Conservation (phyloP, 1,139 yeast genomes). For the Hyphopichia khmerensis region DNA sequence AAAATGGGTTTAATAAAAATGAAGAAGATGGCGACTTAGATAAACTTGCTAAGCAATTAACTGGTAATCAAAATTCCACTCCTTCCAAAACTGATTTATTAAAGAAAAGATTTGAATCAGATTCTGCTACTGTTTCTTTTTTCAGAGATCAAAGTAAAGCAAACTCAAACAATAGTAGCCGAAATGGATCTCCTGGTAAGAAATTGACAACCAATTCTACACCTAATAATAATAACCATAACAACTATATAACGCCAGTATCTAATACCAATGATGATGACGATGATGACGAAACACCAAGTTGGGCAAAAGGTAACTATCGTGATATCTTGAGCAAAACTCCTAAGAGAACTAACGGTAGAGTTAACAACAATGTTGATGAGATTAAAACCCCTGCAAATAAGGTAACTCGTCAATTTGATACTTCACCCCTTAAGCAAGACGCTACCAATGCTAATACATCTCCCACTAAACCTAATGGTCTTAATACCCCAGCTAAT, state of each 20-base stretch:
- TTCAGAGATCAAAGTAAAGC: constrained; percentile 32
- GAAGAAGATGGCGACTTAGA: constrained; percentile 37
- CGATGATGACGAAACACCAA: constrained; percentile 18
- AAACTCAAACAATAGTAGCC: constrained; percentile 18
- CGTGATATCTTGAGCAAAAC: constrained; percentile 5
- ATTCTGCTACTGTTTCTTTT: constrained; percentile 46
- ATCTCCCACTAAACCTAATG: neutral
- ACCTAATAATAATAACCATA: constrained; percentile 14
- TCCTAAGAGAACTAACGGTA: constrained; percentile 1
- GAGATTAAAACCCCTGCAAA: constrained; percentile 2
- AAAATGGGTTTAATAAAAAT: neutral
- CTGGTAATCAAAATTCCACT: constrained; percentile 23
- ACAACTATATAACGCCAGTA: neutral
- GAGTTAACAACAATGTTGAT: neutral
- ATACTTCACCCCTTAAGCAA: neutral
- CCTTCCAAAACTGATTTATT: constrained; percentile 31
- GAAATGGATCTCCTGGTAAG: constrained; percentile 21
- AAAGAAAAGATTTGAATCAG: constrained; percentile 40
- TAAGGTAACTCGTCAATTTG: neutral
- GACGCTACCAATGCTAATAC: neutral
- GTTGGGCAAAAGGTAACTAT: constrained; percentile 22
- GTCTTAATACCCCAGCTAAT: neutral
- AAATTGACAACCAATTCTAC: constrained; percentile 13
- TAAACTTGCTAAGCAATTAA: constrained; percentile 38
- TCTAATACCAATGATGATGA: constrained; percentile 1